Base-by-base conservation (phyloP, 2,329 filamentous ascomycete species). In the Pyricularia grisea region DNA sequence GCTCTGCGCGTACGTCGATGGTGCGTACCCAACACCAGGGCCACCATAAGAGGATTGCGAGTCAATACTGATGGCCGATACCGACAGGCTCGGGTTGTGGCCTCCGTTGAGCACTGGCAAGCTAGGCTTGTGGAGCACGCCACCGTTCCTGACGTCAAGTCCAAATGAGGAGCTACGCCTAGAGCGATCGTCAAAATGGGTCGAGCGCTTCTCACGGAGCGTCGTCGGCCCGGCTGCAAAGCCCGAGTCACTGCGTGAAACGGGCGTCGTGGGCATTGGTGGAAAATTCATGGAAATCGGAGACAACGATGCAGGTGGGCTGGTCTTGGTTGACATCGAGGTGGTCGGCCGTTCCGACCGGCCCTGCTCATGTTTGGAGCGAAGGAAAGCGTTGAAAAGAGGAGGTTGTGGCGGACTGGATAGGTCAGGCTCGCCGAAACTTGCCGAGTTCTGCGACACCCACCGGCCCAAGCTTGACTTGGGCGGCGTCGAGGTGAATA, bases 131-230 rank as follows among this genome's bases (percentile, higher is more conserved):
- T 92, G 87, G 25, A 90, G 79, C 0, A 89, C 87, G 55, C 89
- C 85, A 77, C 42, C 42, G 27, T 25, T 20, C 61, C 61, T 31
- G 61, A 88, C 89, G 73, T 92, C 92, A 76, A 94, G 84, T 33
- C 90, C 92, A 78, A 97, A 96, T 0, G 94, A 97, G n/a, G 94
- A 97, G 81, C 94, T 97, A 72, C 94, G 88, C 70, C 94, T 88
- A n/a, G 91, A 91, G 72, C 85, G 81, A 71, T 90, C 88, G 74
- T 95, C 92, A 73, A 98, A 97, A 77, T 97, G 93, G 1, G 92
- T 94, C 3, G 95, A 98, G 67, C 94, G 88, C 82, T 98, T 99
- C 80, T 98, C 95, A 36, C 93, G 89, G 69, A 99, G 82, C 23
- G 42, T 31, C 4, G 92, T 97, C 23, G 92, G 88, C 71, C 94